Evolutionary conservation across 2,329 filamentous ascomycete genomes (phyloP).

Genomic region (Fusarium scirpi): DNA sequence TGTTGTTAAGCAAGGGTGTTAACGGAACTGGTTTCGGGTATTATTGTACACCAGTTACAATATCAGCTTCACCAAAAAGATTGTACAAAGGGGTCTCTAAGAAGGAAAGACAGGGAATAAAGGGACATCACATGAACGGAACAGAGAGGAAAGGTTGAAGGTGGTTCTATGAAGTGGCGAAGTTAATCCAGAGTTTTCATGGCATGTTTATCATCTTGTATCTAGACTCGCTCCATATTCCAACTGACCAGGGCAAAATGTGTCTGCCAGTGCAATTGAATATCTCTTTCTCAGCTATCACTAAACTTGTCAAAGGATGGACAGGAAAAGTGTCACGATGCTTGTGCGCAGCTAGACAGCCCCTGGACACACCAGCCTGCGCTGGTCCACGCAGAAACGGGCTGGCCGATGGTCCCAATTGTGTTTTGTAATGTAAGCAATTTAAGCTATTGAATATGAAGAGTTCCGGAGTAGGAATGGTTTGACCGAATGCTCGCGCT

Average conservation of each 20-base stretch:
- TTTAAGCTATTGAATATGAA: background rate
- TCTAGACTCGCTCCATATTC: background rate
- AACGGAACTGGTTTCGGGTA: conserved; percentile 1
- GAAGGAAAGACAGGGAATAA: background rate
- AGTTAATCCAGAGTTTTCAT: conserved; percentile 28
- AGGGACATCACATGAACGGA: background rate
- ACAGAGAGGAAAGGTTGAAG: background rate
- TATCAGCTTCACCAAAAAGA: background rate
- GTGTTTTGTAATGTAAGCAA: background rate
- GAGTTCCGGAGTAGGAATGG: conserved; percentile 37
- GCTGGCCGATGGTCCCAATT: background rate
- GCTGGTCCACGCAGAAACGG: background rate
- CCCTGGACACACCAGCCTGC: background rate
- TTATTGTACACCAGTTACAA: background rate
- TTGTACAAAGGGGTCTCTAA: background rate
- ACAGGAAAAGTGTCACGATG: background rate
- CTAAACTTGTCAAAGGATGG: background rate
- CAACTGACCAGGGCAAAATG: background rate
- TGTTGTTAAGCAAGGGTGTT: conserved; percentile 23
- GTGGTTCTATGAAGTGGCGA: conserved; percentile 5
- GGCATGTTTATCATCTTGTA: background rate
- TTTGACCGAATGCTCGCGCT: background rate
- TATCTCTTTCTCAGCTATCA: background rate
- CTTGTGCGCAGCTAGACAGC: background rate
- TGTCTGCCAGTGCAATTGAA: background rate